Base-by-base conservation (phyloP, 2,329 filamentous ascomycete genomes). In the Fusarium newnesense region DNA sequence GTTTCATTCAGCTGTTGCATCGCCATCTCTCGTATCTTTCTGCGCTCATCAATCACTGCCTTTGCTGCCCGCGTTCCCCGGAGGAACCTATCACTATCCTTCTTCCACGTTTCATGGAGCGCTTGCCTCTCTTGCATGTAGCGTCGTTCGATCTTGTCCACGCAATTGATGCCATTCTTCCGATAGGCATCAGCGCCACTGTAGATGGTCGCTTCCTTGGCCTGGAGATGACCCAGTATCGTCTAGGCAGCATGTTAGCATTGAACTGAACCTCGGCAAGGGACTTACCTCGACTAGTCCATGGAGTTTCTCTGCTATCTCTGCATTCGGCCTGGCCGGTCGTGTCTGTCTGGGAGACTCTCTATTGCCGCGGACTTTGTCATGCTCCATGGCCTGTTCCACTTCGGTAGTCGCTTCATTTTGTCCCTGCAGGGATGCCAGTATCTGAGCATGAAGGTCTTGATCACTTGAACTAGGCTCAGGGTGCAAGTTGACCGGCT, bases 231-330 rank as follows among this genome's bases (percentile, higher is more conserved):
- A 37, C 44, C 50, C 53, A 77, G 57, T 59, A 81, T 67, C 60
- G 58, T 72, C 79, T 78, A 52, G 56, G 46, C 46, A 73, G 42
- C 40, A 52, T 69, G 42, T 76, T 44, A 76, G 71, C 56, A 60
- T 40, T 21, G 30, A 9, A 30, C 32, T 21, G 44, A 3, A 11
- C 5, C 32, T 11, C 21, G 5, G 12, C n/a, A 60, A 30, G 15
- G 21, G n/a, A 37, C 77, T 69, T 68, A 81, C 79, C 46, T 78
- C 71, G 21, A 80, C 70, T 21, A 78, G 46, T 15, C 42, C 64
- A 39, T 80, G 73, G 15, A 80, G 49, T 43, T 68, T 69, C 28
- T 60, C 60, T 30, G 60, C 56, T 44, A 77, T 46, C 30, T 70
- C 67, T 7, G 66, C 53, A 26, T 34, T 47, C 10, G 61, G 66